Evolutionary conservation across 768 basidiomycete species (phyloP), one percentile per base, ranked within the genome.

Genomic region (Suillus cothurnatus): DNA sequence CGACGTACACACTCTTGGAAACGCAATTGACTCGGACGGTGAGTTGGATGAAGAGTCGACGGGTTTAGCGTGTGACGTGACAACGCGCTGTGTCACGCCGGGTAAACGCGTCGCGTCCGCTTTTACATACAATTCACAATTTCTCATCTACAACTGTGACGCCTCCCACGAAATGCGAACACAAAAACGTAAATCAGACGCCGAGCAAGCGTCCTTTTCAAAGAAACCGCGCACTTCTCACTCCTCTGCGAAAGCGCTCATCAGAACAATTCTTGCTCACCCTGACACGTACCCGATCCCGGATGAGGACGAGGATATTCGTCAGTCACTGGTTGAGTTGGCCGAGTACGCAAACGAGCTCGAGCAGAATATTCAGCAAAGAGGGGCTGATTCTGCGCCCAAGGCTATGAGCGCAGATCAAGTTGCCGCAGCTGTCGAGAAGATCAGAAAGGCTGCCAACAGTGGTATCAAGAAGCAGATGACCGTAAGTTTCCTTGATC

Each of bases 401-500:
- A 76, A 78, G 69, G 66, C 68, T n/a, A 81, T 79, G 76, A 73
- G 78, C 0, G 69, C 71, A 6, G 75, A 77, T 43, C 76, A 84
- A 61, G 63, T 86, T 34, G 71, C 76, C n/a, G 76, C 61, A 0
- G 82, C 81, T 4, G 81, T 81, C 0, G 80, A 79, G 67, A 86
- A 83, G 66, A 72, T 86, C 21, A 69, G 78, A 31, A 79, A 76
- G 64, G 81, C 81, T 53, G 80, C 78, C 28, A 75, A 78, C 28
- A 84, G 82, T 68, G 84, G 84, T 0, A 86, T 87, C 61, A 79
- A 68, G 67, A 84, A 85, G 66, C 82, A 86, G 73, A 83, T 86
- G 83, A 71, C 66, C 15, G 80, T 81, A 61, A 56, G 74, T 75
- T 57, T 64, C 64, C 50, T 6, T 4, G n/a, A 17, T 19, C 17